phyloP scores from a whole-genome alignment of 164 flowering plant species.

The Vitis rotundifolia region DNA sequence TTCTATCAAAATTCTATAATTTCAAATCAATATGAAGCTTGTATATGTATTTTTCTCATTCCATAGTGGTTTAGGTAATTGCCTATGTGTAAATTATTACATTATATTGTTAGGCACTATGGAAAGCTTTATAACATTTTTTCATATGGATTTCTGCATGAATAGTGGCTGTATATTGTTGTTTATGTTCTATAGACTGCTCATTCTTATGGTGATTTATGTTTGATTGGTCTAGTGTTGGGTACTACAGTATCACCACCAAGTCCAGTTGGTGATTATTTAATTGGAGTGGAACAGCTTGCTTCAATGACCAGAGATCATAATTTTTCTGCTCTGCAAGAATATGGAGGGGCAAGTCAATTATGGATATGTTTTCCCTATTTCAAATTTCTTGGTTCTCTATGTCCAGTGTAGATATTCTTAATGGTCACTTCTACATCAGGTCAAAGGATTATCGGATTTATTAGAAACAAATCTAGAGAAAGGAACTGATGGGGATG shows the following conservation, averaged over 20 bases:
- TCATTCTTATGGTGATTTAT: background rate
- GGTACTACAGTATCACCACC: constrained; percentile 29
- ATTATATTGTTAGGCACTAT: too few relatives aligned
- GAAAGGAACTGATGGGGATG: constrained; percentile 71
- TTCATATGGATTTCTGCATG: background rate
- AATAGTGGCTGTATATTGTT: background rate
- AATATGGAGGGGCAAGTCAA: constrained; percentile 72
- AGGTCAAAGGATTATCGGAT: constrained; percentile 72
- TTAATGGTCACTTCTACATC: constrained; percentile 4
- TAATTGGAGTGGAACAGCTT: constrained; percentile 65
- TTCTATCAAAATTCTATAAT: too few relatives aligned
- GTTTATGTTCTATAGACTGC: background rate
- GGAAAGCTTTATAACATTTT: too few relatives aligned
- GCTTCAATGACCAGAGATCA: constrained; percentile 67
- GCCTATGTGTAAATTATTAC: too few relatives aligned
- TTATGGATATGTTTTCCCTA: background rate
- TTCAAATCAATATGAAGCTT: too few relatives aligned
- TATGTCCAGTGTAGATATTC: background rate
- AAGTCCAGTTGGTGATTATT: constrained; percentile 47
- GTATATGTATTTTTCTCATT: too few relatives aligned
- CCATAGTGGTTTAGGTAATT: too few relatives aligned
- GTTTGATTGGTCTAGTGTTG: constrained; percentile 19
- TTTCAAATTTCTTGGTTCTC: background rate
- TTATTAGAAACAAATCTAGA: constrained; percentile 59
- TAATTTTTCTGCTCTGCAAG: constrained; percentile 56